Evolutionary conservation across 1,139 yeast genomes (phyloP), one percentile per base, ranked within the genome.

Genomic region (Geotrichum aggregatum): DNA sequence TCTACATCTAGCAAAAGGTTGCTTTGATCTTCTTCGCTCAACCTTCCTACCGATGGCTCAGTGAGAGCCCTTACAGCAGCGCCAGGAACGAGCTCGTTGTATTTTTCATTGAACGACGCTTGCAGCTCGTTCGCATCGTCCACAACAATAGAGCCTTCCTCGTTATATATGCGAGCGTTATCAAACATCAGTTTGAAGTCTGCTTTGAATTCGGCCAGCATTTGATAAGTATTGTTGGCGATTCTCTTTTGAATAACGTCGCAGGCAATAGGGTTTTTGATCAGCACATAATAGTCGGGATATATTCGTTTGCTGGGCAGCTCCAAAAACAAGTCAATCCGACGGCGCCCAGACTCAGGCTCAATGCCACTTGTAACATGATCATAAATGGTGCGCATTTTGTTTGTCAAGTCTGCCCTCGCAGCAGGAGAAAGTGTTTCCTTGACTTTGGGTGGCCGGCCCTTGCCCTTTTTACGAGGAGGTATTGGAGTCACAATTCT

Each of bases 101-200:
- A 41, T 48, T 56, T 59, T 2, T 54, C 59, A 16, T 52, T 52
- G 47, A 63, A 49, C 13, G 52, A 66, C 11, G 72, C 68, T 65
- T 87, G 92, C 60, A 91, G 71, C 21, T 71, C 75, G 38, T 76
- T 70, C 0, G 98, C 95, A 69, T 89, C 96, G 55, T 80, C 77
- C 62, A 82, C 87, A 16, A 91, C 88, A 55, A 83, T 68, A 1
- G 96, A 87, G 0, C 95, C 96, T 66, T 87, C 96, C 63, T 88
- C 94, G 63, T 91, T 91, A 66, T 88, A 91, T n/a, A 80, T 78
- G 57, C 83, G 76, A 1, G 97, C 97, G 69, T 91, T 91, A 54
- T 79, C 76, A 67, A 87, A 86, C 80, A 91, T 86, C 60, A 83
- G 75, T 59, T 83, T 84, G 54, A 87, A 72, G 64, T 87, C 96